phyloP scores from a whole-genome alignment of 495 filamentous ascomycete genomes.

The Talaromyces thailandensis region DNA sequence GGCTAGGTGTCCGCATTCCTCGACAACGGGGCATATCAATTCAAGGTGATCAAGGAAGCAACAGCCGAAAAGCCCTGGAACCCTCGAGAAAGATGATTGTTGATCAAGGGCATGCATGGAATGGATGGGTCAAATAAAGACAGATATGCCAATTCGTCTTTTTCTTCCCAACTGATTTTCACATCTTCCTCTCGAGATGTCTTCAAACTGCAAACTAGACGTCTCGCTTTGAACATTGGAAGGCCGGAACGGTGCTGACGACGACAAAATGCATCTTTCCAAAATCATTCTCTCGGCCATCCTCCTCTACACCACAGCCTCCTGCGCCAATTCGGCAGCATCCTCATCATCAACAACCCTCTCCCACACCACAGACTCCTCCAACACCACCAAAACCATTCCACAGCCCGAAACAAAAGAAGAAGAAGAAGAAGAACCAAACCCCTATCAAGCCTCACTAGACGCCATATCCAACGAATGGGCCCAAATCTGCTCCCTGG shows the following conservation, averaged over 20 bases:
- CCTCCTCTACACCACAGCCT: neutral
- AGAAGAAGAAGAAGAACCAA: neutral
- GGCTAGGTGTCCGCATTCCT: neutral
- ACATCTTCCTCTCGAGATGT: neutral
- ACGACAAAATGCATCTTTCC: neutral
- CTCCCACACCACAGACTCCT: neutral
- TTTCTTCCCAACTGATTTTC: neutral
- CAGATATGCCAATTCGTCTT: neutral
- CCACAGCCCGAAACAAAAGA: neutral
- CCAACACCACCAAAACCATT: neutral
- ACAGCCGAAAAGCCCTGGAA: neutral
- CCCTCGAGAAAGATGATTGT: neutral
- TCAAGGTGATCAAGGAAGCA: neutral
- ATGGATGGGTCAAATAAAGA: neutral
- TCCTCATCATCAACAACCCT: neutral
- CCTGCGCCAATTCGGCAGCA: neutral
- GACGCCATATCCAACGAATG: slow-evolving; percentile 5
- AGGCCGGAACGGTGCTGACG: neutral
- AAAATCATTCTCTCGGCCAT: neutral
- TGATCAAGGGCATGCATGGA: neutral
- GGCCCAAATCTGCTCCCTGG: neutral
- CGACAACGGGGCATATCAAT: neutral
- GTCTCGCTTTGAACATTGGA: too few species aligned
- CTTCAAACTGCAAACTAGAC: neutral
- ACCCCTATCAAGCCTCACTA: neutral